Evolutionary conservation across 2,329 filamentous ascomycete genomes (phyloP), one percentile per base, ranked within the genome.

Genomic region (Botrytis porri): DNA sequence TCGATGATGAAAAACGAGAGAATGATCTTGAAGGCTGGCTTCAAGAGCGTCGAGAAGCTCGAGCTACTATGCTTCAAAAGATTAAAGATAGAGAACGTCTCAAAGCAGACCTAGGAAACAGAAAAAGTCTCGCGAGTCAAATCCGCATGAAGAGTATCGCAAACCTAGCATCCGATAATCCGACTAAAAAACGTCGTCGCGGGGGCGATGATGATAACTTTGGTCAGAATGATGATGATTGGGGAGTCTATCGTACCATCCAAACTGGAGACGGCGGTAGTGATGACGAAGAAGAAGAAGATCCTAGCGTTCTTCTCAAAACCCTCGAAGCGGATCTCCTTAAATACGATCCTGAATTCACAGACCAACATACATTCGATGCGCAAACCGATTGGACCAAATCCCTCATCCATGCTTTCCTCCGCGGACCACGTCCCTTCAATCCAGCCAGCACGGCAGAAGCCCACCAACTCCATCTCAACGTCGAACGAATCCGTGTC

Each of bases 71-170:
- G 35, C 85, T 97, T 4, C 87, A 93, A 79, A 94, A 90, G 82
- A 97, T 99, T 82, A 98, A 97, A 82, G 95, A 98, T 77, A 91
- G 94, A 70, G 94, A 98, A 79, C 90, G 95, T 29, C 88, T 98
- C 75, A 98, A 97, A 84, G 93, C 94, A 61, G 96, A 99, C 80
- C 88, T 98, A 1, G 95, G 95, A 73, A 98, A 98, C 83, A 93
- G 96, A 80, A 99, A 99, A 82, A 98, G 95, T 0, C 89, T 98
- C 32, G 96, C 96, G 14, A 96, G 93, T 73, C 95, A 98, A 82
- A 97, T 97, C 83, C 93, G 96, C 75, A 99, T 99, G 96, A 98
- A 98, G 84, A 95, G 92, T 69, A 94, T 99, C 73, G 96, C 96
- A 74, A 98, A 97, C 80, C 90, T 99, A 1, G 96, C 96, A 4